phyloP scores from a whole-genome alignment of 164 flowering plant genomes.

The Stephania cephalantha region DNA sequence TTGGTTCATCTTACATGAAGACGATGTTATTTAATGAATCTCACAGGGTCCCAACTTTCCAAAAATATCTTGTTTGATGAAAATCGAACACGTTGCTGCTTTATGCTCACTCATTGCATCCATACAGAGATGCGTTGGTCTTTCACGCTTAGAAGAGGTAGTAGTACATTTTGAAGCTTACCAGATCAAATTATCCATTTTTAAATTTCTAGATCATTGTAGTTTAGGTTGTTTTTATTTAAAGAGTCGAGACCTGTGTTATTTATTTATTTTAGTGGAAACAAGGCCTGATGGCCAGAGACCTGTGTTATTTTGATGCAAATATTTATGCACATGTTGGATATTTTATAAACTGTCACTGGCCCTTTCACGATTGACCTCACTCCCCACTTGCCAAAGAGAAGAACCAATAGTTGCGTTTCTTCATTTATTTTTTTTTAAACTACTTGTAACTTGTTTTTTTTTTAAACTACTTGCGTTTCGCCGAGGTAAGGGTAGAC shows the following conservation, averaged over 20 bases:
- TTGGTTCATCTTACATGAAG: not conserved
- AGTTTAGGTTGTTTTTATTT: not conserved
- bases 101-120: constrained; percentile 67
- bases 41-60: constrained; percentile 65
- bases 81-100: constrained; percentile 48
- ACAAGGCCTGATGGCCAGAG: no score
- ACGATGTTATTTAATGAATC: not conserved
- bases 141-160: constrained; percentile 86
- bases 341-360: not conserved
- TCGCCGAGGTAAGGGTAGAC: no score
- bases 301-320: not conserved
- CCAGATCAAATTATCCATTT: not conserved
- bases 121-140: constrained; percentile 59
- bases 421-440: not conserved
- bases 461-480: not conserved
- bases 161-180: not conserved
- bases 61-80: constrained; percentile 37
- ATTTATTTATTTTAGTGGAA: not conserved
- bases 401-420: not conserved
- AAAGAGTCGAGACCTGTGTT: no score
- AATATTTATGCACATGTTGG: not conserved
- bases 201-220: not conserved
- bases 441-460: not conserved
- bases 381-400: not conserved
- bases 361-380: not conserved